Evolutionary conservation across 2,329 filamentous ascomycete genomes (phyloP), one percentile per base, ranked within the genome.

Genomic region (Coccinonectria pachysandricola): DNA sequence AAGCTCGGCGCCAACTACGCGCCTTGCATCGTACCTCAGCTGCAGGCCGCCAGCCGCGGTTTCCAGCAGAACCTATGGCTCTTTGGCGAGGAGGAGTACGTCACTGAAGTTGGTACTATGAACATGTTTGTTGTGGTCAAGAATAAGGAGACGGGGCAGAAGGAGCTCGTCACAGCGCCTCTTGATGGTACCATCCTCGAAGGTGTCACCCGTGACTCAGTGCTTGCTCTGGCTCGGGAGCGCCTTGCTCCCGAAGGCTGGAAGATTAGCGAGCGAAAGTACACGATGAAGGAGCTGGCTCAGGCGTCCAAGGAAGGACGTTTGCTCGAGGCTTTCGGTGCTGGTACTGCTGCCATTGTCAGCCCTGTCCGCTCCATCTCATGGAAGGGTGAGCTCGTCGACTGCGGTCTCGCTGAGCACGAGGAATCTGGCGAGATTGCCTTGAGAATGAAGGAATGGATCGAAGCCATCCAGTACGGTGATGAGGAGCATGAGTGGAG

Each of bases 21-120:
- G n/a, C 91, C 91, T 5, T 96, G 91, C 64, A 88, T 98, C 48
- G 66, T 96, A n/a, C 91, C 91, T 11, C 91, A 98, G 62, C 73
- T 91, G 47, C 75, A 94, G 59, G 91, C 91, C 21, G 85, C 86
- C 23, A 81, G 77, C 56, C 75, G 86, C 30, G 91, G 91, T 12
- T 94, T 87, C 70, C 88, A 96, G 62, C 91, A 98, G 65, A 98
- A 96, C 60, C 69, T 98, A 28, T 98, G 91, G 91, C 65, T 98
- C 16, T 98, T 96, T 52, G 87, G 87, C 21, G 79, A 92, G 50
- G 85, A 96, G 57, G 85, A 96, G 56, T 94, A 79, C 49, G 79
- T 96, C 32, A 98, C 91, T 23, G 91, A 98, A 60, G 91, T 95
- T 30, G 91, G 91, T 48, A 96, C 91, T 31, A 98, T 98, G 91